Conservation (phyloP, 345 rosid species). For the Isatis tinctoria region DNA sequence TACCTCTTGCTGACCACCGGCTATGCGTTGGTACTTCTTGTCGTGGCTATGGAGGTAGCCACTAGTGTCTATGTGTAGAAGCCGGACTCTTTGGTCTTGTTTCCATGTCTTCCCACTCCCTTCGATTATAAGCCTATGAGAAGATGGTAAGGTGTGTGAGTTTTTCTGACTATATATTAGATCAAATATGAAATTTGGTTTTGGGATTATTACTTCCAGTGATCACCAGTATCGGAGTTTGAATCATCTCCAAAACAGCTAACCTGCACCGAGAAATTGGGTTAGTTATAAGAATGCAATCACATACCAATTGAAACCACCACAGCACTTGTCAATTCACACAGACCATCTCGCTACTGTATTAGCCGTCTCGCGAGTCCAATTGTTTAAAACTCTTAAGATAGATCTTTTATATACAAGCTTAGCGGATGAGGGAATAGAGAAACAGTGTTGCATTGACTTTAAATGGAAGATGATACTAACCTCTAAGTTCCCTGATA, state of each 20-base stretch:
- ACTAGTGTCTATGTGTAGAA: slow-evolving; percentile 92
- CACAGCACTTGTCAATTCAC: neutral
- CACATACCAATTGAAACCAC: neutral
- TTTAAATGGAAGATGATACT: slow-evolving; percentile 3
- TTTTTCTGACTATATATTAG: neutral
- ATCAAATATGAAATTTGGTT: slow-evolving; percentile 10
- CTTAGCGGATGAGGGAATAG: neutral
- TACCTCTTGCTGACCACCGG: slow-evolving; percentile 99
- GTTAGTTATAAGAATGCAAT: neutral
- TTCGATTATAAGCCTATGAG: slow-evolving; percentile 71
- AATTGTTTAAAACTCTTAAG: neutral
- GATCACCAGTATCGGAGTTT: slow-evolving; percentile 94
- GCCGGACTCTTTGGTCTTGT: slow-evolving; percentile 87
- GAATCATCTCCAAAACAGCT: slow-evolving; percentile 96
- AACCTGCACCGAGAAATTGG: slow-evolving; percentile 43
- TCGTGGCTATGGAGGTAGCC: slow-evolving; percentile 96
- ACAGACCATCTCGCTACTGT: neutral
- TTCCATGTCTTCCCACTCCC: slow-evolving; percentile 94
- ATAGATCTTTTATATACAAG: neutral
- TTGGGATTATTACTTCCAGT: slow-evolving; percentile 67
- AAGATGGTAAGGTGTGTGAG: slow-evolving; percentile 8
- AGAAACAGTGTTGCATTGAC: neutral
- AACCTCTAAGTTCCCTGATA: slow-evolving; percentile 96
- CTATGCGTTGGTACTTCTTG: slow-evolving; percentile 94
- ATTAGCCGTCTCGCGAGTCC: neutral